phyloP scores from a whole-genome alignment of 1,284 basidiomycete genomes.

The Naganishia cerealis region DNA sequence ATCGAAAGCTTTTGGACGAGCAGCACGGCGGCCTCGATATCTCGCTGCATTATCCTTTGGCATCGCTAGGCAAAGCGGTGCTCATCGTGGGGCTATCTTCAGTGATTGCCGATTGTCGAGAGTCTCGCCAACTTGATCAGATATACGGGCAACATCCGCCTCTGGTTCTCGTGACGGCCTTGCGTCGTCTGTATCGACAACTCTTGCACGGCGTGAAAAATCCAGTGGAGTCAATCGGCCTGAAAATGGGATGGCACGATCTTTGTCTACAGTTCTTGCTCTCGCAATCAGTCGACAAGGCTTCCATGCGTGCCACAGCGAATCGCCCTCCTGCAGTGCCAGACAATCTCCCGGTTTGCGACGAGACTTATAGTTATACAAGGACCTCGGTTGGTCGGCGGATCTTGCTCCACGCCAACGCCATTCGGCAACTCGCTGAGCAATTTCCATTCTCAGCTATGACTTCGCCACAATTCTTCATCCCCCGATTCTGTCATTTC shows the following conservation, averaged over 20 bases:
- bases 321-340: slow-evolving; percentile 25
- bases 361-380: slow-evolving; percentile 24
- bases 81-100: slow-evolving; percentile 28
- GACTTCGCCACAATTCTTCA: slow-evolving; percentile 28
- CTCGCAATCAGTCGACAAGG: slow-evolving; percentile 25
- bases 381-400: slow-evolving; percentile 23
- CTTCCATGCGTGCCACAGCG: slow-evolving; percentile 19
- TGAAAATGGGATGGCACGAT: slow-evolving; percentile 29
- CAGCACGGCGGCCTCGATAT: slow-evolving; percentile 23
- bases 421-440: slow-evolving; percentile 30
- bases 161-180: slow-evolving; percentile 22
- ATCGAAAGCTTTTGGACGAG: slow-evolving; percentile 26
- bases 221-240: slow-evolving; percentile 18
- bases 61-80: slow-evolving; percentile 21
- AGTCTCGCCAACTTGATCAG: slow-evolving; percentile 18
- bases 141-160: slow-evolving; percentile 27
- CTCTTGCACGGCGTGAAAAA: slow-evolving; percentile 1
- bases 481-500: slow-evolving; percentile 26
- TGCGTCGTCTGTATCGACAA: slow-evolving; percentile 25
- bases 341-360: slow-evolving; percentile 27
- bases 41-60: slow-evolving; percentile 17
- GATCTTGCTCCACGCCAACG: slow-evolving; percentile 33
- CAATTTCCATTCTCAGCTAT: slow-evolving; percentile 29
- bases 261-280: slow-evolving; percentile 27
- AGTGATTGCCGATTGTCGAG: slow-evolving; percentile 30